Percentiles rank a stretch among this genome's conserved stretches.
Conservation (phyloP, 192 early-diverging fungal genomes). For the Entophlyctis helioformis region DNA sequence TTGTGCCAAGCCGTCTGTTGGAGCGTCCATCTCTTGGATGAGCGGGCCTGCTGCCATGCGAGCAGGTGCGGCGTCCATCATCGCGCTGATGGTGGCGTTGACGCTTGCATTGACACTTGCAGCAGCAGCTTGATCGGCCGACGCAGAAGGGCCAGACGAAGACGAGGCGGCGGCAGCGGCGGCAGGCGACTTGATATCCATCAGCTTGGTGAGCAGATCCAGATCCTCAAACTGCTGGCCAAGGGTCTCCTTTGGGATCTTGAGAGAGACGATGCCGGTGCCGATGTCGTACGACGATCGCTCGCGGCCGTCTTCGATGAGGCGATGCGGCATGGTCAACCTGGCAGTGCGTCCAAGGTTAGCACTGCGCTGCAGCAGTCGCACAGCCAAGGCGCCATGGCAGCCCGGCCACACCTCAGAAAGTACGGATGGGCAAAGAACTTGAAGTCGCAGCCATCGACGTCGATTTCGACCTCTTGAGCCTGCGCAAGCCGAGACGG, state of each 20-base stretch:
- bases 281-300: constrained; percentile 70
- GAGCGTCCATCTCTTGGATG: constrained; percentile 62
- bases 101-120: no score
- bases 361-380: not conserved
- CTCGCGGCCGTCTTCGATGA: constrained; percentile 79
- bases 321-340: constrained; percentile 64
- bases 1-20: no score
- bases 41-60: constrained; percentile 32
- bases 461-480: constrained; percentile 76
- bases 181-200: constrained; percentile 33
- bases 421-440: constrained; percentile 90
- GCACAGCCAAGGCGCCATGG: not conserved
- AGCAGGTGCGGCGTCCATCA: no score
- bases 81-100: no score
- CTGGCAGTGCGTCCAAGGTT: constrained; percentile 14
- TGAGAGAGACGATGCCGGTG: constrained; percentile 56
- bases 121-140: constrained; percentile 36
- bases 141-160: constrained; percentile 21
- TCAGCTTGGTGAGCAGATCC: constrained; percentile 77
- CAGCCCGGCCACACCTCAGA: constrained; percentile 40
- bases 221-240: constrained; percentile 80
- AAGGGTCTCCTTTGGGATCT: constrained; percentile 63
- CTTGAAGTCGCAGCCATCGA: constrained; percentile 71
- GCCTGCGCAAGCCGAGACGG: constrained; percentile 31
- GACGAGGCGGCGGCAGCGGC: constrained; percentile 1